Percentiles rank a stretch among this genome's conserved stretches.
Evolutionary conservation across 1,139 yeast genomes (phyloP).

Genomic region (Hyphopichia wangnamkhiaoensis): DNA sequence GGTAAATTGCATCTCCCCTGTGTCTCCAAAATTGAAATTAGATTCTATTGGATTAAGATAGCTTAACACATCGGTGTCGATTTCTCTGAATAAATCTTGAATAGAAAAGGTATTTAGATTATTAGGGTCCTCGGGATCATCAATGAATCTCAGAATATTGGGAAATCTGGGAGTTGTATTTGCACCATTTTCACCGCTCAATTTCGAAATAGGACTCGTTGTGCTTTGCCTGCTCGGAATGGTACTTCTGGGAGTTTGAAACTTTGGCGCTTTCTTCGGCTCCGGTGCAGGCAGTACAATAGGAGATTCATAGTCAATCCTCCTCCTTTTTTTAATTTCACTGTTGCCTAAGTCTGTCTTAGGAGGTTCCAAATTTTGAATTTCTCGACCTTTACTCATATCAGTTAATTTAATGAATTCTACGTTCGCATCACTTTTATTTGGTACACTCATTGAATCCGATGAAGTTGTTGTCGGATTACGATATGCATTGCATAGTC

Average conservation of each 20-base stretch:
- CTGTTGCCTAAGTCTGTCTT: slow-evolving; percentile 9
- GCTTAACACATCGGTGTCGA: slow-evolving; percentile 30
- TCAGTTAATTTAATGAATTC: slow-evolving; percentile 43
- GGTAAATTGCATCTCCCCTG: neutral
- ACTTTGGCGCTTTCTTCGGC: neutral
- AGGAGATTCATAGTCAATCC: neutral
- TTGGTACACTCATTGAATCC: slow-evolving; percentile 1
- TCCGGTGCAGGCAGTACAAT: neutral
- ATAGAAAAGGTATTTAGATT: slow-evolving; percentile 13
- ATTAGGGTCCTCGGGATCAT: slow-evolving; percentile 2
- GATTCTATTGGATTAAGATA: slow-evolving; percentile 31
- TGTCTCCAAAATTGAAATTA: slow-evolving; percentile 14
- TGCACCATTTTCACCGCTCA: neutral
- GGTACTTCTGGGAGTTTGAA: too few species aligned
- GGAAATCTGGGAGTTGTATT: neutral
- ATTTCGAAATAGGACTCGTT: neutral
- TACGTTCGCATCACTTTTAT: slow-evolving; percentile 6
- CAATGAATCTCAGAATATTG: slow-evolving; percentile 5
- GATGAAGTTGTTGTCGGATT: slow-evolving; percentile 5
- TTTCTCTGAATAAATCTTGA: slow-evolving; percentile 34
- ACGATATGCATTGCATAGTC: slow-evolving; percentile 34
- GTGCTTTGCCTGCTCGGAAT: neutral
- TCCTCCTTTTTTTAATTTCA: neutral
- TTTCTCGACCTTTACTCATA: slow-evolving; percentile 47
- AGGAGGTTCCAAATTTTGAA: slow-evolving; percentile 44